Evolutionary conservation across 371 early-diverging fungal species (phyloP).

Genomic region (Mortierella sp.): DNA sequence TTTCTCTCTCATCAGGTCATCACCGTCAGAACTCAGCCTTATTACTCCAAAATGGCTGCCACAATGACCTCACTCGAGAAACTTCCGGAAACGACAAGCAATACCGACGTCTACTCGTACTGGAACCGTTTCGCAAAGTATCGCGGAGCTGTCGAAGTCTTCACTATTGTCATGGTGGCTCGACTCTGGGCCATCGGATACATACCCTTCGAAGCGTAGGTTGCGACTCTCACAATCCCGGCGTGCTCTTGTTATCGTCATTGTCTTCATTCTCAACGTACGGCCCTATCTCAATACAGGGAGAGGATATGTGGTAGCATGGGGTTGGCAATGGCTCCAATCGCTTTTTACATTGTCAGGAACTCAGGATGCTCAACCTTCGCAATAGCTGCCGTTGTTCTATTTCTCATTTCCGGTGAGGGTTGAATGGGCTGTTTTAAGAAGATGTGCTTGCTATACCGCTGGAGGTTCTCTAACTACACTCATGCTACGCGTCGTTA

Average conservation of each 20-base stretch:
- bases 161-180: conserved; percentile 46
- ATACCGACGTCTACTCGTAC: neutral
- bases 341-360: conserved; percentile 82
- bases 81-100: no score
- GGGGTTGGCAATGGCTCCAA: conserved; percentile 79
- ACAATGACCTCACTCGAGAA: no score
- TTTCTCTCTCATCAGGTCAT: no score
- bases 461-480: no score
- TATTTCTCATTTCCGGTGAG: conserved; percentile 76
- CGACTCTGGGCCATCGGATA: conserved; percentile 52
- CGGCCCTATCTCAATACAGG: no score
- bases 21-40: no score
- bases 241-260: no score
- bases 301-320: conserved; percentile 68
- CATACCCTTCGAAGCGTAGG: conserved; percentile 49
- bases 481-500: no score
- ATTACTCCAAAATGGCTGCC: no score
- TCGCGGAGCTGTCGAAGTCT: conserved; percentile 26
- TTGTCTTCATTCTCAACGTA: no score
- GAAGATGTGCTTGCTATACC: no score
- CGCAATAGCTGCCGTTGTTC: conserved; percentile 74
- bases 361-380: conserved; percentile 76
- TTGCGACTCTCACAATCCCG: neutral
- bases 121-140: conserved; percentile 16
- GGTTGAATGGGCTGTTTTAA: neutral